Percentiles rank a stretch among this genome's conserved stretches.
Conservation (phyloP, 2,329 filamentous ascomycete species). For the Corniculantispora saksenae region DNA sequence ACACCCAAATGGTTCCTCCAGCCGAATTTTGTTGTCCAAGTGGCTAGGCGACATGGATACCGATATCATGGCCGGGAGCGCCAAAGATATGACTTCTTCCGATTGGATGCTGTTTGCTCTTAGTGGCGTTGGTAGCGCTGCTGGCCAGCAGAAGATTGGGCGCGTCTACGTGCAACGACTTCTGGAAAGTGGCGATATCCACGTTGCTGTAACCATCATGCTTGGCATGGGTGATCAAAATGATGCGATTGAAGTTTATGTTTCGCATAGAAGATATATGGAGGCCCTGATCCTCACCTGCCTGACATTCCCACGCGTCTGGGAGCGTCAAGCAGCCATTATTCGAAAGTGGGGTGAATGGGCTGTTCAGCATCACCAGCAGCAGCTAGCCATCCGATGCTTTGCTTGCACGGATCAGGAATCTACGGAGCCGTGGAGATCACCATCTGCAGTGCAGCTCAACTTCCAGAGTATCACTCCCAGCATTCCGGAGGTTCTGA, state of each 20-base stretch:
- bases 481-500: constrained; percentile 62
- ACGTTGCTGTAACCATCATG: constrained; percentile 89
- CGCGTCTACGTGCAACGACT: constrained; percentile 88
- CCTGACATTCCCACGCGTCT: constrained; percentile 78
- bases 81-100: constrained; percentile 84
- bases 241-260: constrained; percentile 94
- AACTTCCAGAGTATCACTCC: constrained; percentile 56
- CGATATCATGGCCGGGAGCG: constrained; percentile 77
- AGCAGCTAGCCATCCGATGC: constrained; percentile 87
- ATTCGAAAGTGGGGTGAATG: constrained; percentile 94
- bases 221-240: constrained; percentile 89
- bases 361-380: constrained; percentile 82
- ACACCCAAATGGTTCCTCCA: constrained; percentile 72
- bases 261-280: constrained; percentile 88
- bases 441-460: constrained; percentile 70
- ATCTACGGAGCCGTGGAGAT: constrained; percentile 83
- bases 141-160: constrained; percentile 85
- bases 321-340: constrained; percentile 86
- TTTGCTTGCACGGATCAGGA: constrained; percentile 90
- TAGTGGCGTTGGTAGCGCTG: constrained; percentile 75
- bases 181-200: constrained; percentile 84
- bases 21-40: constrained; percentile 80
- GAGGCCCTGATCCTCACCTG: constrained; percentile 89
- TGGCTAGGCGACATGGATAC: constrained; percentile 88
- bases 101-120: constrained; percentile 97